These are phyloP conservation scores for Galerina marginata DNA, from an alignment of 768 basidiomycete genomes.

Conservation along the genomic window DNA sequence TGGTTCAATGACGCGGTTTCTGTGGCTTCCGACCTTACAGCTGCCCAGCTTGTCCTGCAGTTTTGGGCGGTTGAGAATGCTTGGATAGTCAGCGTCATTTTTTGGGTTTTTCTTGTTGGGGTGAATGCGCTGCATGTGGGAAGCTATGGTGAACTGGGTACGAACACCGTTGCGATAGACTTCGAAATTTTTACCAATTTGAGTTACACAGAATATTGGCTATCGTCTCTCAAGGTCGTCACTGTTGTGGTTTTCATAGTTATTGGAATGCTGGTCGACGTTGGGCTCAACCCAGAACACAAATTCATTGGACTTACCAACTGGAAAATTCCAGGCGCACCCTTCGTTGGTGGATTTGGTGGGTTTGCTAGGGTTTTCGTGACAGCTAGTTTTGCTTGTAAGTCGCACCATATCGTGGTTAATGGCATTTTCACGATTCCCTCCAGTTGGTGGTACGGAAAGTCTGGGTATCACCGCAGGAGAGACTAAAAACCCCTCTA, in stretches of 20 bases:
- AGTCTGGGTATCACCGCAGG: constrained; percentile 92
- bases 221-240: constrained; percentile 80
- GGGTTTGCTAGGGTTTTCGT: constrained; percentile 85
- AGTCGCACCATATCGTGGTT: constrained; percentile 26
- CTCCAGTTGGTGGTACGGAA: constrained; percentile 82
- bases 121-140: constrained; percentile 74
- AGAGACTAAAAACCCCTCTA: constrained; percentile 86
- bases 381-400: constrained; percentile 86
- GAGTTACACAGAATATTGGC: constrained; percentile 73
- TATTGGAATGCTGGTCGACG: constrained; percentile 79
- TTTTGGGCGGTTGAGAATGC: constrained; percentile 72
- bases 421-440: constrained; percentile 6
- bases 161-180: constrained; percentile 19
- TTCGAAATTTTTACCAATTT: neutral
- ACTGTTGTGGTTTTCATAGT: constrained; percentile 84
- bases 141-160: constrained; percentile 86
- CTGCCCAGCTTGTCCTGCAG: constrained; percentile 80
- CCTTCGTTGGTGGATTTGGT: constrained; percentile 85
- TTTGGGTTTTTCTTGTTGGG: constrained; percentile 77
- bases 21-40: constrained; percentile 85
- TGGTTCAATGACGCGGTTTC: constrained; percentile 91
- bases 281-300: constrained; percentile 73
- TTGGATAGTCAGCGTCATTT: constrained; percentile 76
- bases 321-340: constrained; percentile 81
- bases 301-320: constrained; percentile 72